Conservation (phyloP, 192 early-diverging fungal genomes). For the Mortierella alpina region DNA sequence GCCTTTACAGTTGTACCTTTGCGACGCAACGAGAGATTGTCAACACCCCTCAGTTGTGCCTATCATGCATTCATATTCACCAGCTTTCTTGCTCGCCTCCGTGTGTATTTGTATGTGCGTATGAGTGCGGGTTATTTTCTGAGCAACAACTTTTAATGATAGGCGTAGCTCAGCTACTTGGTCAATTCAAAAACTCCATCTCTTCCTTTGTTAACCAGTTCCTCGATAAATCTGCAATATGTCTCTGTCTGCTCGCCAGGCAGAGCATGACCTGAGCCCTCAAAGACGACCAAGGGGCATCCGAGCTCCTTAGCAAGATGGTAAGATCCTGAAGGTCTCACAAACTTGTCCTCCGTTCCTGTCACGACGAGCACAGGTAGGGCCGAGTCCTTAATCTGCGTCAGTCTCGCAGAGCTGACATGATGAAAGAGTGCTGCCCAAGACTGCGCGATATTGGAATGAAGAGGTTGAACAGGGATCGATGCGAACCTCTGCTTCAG, state of each 20-base stretch:
- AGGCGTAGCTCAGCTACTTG: neutral
- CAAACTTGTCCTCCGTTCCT: slow-evolving; percentile 44
- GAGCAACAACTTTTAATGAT: no score
- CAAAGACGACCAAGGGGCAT: slow-evolving; percentile 33
- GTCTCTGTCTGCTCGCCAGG: slow-evolving; percentile 41
- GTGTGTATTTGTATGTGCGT: no score
- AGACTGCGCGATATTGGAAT: slow-evolving; percentile 41
- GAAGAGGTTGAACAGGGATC: slow-evolving; percentile 35
- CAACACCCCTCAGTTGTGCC: no score
- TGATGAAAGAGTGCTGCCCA: slow-evolving; percentile 48
- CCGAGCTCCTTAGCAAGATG: slow-evolving; percentile 36
- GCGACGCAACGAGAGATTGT: no score
- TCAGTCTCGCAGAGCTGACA: slow-evolving; percentile 24
- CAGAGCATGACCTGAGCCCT: slow-evolving; percentile 45
- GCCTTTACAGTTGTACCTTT: no score
- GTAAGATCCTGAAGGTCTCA: slow-evolving; percentile 43
- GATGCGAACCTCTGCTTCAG: slow-evolving; percentile 19
- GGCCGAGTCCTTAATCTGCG: slow-evolving; percentile 20
- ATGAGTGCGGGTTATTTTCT: no score
- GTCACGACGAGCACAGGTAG: slow-evolving; percentile 34
- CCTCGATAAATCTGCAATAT: slow-evolving; percentile 39
- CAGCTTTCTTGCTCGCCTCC: no score
- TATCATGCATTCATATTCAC: no score
- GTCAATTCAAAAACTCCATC: slow-evolving; percentile 38
- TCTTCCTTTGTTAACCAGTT: slow-evolving; percentile 31